A percentile compares a stretch with the other conserved stretches of the same genome.
Conservation (phyloP, 345 rosid genomes). For the Salix purpurea region DNA sequence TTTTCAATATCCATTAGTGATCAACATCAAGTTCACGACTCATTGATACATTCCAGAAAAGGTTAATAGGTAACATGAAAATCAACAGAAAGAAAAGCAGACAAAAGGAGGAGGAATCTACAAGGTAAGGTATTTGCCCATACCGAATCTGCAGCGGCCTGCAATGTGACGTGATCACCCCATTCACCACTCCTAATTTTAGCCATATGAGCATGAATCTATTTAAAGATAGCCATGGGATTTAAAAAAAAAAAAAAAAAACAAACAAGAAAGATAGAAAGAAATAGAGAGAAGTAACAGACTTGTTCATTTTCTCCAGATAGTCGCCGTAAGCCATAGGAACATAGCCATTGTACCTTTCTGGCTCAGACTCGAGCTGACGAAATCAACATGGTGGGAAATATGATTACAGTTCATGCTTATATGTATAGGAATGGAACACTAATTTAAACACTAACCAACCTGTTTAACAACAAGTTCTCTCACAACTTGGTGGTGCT, state of each 20-base stretch:
- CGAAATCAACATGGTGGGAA: slow-evolving; percentile 9
- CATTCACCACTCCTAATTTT: slow-evolving; percentile 50
- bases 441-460: not conserved
- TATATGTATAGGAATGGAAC: not conserved
- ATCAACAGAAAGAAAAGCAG: not conserved
- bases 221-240: not conserved
- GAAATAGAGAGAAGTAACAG: slow-evolving; percentile 6
- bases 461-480: slow-evolving; percentile 71
- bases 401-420: not conserved
- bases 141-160: slow-evolving; percentile 69
- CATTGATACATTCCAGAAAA: not conserved
- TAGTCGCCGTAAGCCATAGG: slow-evolving; percentile 56
- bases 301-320: slow-evolving; percentile 58
- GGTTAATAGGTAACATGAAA: not conserved
- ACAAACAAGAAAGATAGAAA: not conserved
- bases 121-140: not conserved
- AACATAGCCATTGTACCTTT: slow-evolving; percentile 48
- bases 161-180: slow-evolving; percentile 74
- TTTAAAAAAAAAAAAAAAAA: too few relatives aligned
- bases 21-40: not conserved
- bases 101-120: not conserved
- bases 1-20: not conserved
- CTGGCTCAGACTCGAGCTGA: slow-evolving; percentile 46
- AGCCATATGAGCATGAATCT: slow-evolving; percentile 6
- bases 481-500: slow-evolving; percentile 66